Evolutionary conservation across 805 yeast genomes (phyloP), one percentile per base, ranked within the genome.

Genomic region (Lipomyces oligophaga): DNA sequence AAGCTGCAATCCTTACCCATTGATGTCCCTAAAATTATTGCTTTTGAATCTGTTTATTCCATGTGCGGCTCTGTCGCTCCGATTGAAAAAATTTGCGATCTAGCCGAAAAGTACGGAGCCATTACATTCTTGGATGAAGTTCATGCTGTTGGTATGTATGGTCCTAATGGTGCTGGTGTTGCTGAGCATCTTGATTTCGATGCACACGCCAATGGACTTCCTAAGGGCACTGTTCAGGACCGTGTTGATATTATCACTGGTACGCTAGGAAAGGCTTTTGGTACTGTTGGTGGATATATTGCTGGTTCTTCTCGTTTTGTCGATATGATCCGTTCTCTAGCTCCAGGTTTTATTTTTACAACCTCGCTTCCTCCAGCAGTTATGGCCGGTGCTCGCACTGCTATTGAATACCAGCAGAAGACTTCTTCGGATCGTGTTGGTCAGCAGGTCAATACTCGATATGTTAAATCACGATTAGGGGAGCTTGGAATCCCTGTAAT

Each of bases 141-240:
- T 31, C 99, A 93, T 63, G 97, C 98, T 28, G 97, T 93, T 38
- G 99, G 99, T 45, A 78, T 93, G 82, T 93, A 93, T 65, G 99
- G 99, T 61, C 97, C 99, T 50, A 96, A 85, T 61, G 99, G 99
- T 64, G 98, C 96, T 27, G 99, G 99, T 71, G 97, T 93, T 45
- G 96, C 97, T 38, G 99, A 93, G 69, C 98, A 93, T 66, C 74
- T 84, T 61, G 86, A 93, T 69, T 93, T 88, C 60, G 85, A 85
- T 38, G 80, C 81, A 45, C 95, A 90, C 64, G 78, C 85, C 62
- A 64, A 71, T 48, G 67, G 80, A 13, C 93, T 93, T 57, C 53
- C 59, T n/a, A 56, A 51, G 70, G 67, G 72, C 46, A 80, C 95
- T 7, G 83, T 84, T 28, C 78, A 83, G 85, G 89, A 83, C 66